phyloP scores from a whole-genome alignment of 495 filamentous ascomycete species.

The Aspergillus coremiiformis region DNA sequence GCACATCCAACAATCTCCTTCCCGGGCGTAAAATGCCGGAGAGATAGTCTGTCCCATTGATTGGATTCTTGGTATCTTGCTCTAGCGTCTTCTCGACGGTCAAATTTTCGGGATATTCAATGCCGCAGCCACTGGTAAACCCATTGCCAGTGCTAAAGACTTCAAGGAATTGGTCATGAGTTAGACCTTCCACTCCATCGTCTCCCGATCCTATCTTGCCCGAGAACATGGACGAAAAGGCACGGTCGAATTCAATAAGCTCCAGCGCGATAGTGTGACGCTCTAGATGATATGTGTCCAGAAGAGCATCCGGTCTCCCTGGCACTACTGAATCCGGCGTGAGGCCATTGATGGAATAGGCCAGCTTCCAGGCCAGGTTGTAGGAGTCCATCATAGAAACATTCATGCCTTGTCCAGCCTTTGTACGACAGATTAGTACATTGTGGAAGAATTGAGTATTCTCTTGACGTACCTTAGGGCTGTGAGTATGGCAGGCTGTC shows the following conservation, averaged over 20 bases:
- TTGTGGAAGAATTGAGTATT: neutral
- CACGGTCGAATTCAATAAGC: constrained; percentile 65
- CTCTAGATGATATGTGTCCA: constrained; percentile 65
- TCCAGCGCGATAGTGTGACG: constrained; percentile 61
- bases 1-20: constrained; percentile 29
- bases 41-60: constrained; percentile 37
- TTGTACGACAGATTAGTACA: neutral
- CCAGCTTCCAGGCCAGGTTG: constrained; percentile 82
- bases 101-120: constrained; percentile 40
- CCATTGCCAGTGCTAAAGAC: constrained; percentile 40
- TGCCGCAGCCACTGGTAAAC: constrained; percentile 41
- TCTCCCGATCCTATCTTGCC: constrained; percentile 37
- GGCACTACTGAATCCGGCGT: constrained; percentile 20
- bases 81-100: constrained; percentile 24
- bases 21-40: constrained; percentile 33
- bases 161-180: constrained; percentile 46
- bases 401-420: constrained; percentile 88
- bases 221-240: constrained; percentile 46
- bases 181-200: constrained; percentile 30
- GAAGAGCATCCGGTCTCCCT: constrained; percentile 44
- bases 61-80: constrained; percentile 16
- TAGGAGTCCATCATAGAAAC: constrained; percentile 76
- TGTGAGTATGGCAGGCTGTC: constrained; percentile 50
- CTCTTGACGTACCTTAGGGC: constrained; percentile 50
- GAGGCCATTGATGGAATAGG: constrained; percentile 58